A percentile compares a stretch with the other conserved stretches of the same genome.
Evolutionary conservation across 1,284 basidiomycete genomes (phyloP).

Genomic region (Ustilago vetiveriae): DNA sequence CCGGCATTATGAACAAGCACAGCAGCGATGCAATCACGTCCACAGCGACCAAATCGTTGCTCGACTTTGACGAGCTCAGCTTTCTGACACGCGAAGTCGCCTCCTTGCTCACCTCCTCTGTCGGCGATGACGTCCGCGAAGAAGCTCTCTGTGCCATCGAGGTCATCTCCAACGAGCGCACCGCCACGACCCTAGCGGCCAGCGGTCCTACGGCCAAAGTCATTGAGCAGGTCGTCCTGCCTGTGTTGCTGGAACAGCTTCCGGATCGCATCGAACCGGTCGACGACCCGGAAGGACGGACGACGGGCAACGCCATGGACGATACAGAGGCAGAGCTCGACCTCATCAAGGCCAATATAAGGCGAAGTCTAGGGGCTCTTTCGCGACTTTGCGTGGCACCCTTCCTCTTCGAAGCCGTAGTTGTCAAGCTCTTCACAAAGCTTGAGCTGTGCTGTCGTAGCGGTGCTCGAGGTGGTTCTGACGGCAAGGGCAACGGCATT

Average conservation of each 20-base stretch:
- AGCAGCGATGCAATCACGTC: background rate
- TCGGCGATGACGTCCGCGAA: constrained; percentile 71
- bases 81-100: constrained; percentile 82
- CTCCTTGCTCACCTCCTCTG: constrained; percentile 74
- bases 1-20: background rate
- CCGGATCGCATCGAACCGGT: constrained; percentile 46
- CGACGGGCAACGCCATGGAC: constrained; percentile 28
- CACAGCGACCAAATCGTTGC: constrained; percentile 68
- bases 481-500: background rate
- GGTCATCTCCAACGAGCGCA: constrained; percentile 72
- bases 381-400: constrained; percentile 79
- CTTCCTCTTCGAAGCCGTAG: constrained; percentile 83
- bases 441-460: constrained; percentile 80
- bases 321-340: constrained; percentile 38
- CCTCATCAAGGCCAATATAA: constrained; percentile 38
- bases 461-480: constrained; percentile 69
- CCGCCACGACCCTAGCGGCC: constrained; percentile 77
- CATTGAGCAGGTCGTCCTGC: constrained; percentile 73
- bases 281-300: constrained; percentile 22
- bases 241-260: constrained; percentile 50
- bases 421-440: constrained; percentile 81
- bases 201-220: constrained; percentile 75
- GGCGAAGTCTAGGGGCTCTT: constrained; percentile 78
- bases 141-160: constrained; percentile 44
- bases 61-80: constrained; percentile 78